Evolutionary conservation across 2,329 filamentous ascomycete species (phyloP).

Genomic region (Phaeosphaeriaceae sp.): DNA sequence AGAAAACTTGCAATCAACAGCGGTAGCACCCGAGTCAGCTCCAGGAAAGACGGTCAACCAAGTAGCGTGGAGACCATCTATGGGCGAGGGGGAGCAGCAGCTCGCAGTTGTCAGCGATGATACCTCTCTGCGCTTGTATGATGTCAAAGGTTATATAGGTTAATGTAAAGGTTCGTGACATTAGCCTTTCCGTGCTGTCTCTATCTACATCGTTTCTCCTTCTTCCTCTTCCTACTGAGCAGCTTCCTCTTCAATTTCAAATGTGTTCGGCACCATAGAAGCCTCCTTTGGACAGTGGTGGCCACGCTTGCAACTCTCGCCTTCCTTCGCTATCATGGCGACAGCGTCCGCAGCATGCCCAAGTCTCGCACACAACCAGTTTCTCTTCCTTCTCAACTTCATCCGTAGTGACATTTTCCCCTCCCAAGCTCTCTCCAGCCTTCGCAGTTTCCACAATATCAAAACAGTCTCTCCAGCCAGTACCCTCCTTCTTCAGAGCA

Average conservation of each 20-base stretch:
- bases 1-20: conserved; percentile 22
- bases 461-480: too few species aligned
- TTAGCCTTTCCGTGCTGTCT: neutral
- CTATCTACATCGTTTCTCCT: neutral
- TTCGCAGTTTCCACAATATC: too few species aligned
- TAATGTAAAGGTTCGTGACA: neutral
- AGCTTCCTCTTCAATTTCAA: neutral
- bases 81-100: conserved; percentile 23
- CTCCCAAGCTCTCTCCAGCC: too few species aligned
- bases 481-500: too few species aligned
- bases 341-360: too few species aligned
- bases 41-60: conserved; percentile 42
- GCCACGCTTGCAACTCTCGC: neutral
- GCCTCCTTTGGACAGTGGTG: neutral
- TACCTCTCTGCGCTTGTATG: conserved; percentile 47
- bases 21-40: conserved; percentile 17
- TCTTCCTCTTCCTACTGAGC: neutral
- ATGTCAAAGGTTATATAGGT: conserved; percentile 9
- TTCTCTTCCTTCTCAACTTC: too few species aligned
- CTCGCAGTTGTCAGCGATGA: conserved; percentile 53
- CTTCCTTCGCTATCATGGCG: neutral
- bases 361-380: too few species aligned
- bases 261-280: neutral
- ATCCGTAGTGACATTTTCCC: too few species aligned
- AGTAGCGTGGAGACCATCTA: conserved; percentile 41